Conservation (phyloP, 1,284 basidiomycete genomes). For the Boletus albobrunnescens region DNA sequence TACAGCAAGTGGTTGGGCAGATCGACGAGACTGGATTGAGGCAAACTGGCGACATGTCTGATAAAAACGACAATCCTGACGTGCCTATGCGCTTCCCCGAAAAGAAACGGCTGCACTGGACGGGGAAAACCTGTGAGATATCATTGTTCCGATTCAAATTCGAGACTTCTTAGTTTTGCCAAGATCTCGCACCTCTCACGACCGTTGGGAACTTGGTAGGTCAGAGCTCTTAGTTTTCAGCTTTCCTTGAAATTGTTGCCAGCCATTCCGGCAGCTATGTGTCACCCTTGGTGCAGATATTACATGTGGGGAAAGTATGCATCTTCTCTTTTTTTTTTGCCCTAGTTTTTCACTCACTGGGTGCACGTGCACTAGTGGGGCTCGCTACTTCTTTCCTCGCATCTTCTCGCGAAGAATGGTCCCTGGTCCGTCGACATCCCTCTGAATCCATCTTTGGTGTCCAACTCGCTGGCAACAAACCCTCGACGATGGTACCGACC, state of each 20-base stretch:
- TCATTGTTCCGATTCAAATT: not conserved
- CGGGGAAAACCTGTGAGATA: constrained; percentile 76
- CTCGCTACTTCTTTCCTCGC: constrained; percentile 77
- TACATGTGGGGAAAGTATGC: constrained; percentile 87
- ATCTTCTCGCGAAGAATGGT: constrained; percentile 90
- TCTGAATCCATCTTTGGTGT: constrained; percentile 90
- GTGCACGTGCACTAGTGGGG: constrained; percentile 53
- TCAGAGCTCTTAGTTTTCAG: not conserved
- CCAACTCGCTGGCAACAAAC: constrained; percentile 80
- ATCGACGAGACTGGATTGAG: constrained; percentile 32
- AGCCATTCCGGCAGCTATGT: constrained; percentile 93
- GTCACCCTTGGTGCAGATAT: constrained; percentile 88
- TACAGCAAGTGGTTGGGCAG: constrained; percentile 11
- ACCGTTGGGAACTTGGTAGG: constrained; percentile 91
- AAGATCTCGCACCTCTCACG: constrained; percentile 90
- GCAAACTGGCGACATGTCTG: constrained; percentile 31
- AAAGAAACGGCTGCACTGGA: constrained; percentile 86
- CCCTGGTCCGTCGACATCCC: constrained; percentile 81
- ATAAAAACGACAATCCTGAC: constrained; percentile 57
- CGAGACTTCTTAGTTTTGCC: constrained; percentile 6
- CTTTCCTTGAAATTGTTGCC: constrained; percentile 3
- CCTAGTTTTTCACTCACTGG: not conserved
- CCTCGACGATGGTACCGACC: constrained; percentile 71
- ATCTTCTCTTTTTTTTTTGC: not conserved
- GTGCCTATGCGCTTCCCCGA: constrained; percentile 71